These are phyloP conservation scores for Miscanthus lutarioriparius DNA, from an alignment of 176 grass and related monocot species.

Conservation along the genomic window DNA sequence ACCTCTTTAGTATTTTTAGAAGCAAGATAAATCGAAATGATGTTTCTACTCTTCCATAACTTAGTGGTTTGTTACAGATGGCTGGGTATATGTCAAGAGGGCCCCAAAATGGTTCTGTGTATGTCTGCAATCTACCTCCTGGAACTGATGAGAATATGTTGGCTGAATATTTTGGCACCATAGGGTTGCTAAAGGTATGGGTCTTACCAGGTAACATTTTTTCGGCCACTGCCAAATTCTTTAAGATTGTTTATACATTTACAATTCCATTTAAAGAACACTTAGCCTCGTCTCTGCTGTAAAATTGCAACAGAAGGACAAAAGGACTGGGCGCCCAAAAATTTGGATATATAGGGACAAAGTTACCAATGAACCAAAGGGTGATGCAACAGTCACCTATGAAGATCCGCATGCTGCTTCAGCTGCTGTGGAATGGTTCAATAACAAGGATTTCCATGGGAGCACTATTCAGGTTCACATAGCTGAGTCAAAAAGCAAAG, in stretches of 20 bases:
- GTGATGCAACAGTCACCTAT: constrained; percentile 89
- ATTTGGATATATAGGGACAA: constrained; percentile 98
- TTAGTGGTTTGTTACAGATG: constrained; percentile 40
- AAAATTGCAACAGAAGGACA: constrained; percentile 76
- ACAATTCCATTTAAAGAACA: not conserved
- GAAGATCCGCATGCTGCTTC: constrained; percentile 94
- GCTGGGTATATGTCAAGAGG: constrained; percentile 53
- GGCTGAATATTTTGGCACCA: constrained; percentile 96
- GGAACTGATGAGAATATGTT: constrained; percentile 96
- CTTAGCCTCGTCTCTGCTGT: not conserved
- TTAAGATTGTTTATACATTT: not conserved
- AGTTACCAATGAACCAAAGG: constrained; percentile 89
- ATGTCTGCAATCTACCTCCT: constrained; percentile 87
- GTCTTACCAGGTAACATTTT: constrained; percentile 74
- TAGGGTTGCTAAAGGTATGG: constrained; percentile 99
- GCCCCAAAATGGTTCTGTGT: constrained; percentile 68
- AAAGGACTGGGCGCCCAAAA: constrained; percentile 84
- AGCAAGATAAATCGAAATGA: not conserved
- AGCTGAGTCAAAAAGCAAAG: constrained; percentile 87
- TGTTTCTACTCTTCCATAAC: not conserved
- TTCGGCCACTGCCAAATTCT: constrained; percentile 25
- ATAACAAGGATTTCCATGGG: constrained; percentile 97
- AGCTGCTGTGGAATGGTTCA: constrained; percentile 95
- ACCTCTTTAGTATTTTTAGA: not conserved
- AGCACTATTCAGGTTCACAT: constrained; percentile 77